Evolutionary conservation across 371 early-diverging fungal species (phyloP), one percentile per base, ranked within the genome.

Genomic region (Apophysomyces variabilis): DNA sequence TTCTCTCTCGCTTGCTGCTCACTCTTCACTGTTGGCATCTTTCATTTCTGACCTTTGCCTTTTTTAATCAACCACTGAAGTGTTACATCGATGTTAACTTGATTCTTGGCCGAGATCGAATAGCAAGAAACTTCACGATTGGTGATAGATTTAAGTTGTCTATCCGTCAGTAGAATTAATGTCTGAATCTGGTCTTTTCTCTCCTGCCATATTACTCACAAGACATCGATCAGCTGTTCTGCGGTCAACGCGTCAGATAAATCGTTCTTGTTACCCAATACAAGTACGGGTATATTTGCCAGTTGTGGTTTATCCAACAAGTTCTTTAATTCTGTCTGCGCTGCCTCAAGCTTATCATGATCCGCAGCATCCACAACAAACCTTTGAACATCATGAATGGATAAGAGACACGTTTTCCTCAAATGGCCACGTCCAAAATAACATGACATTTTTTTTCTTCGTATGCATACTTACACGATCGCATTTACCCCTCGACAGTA

Each of bases 251-350:
- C 95, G 13, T 87, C 89, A n/a, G 91, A 89, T 67, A 98, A 78
- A 80, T 99, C 99, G 73, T 98, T 99, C 87, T 99, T 99, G 79
- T 99, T 99, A n/a, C 98, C 99, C 35, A 99, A 87, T 38, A 99
- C 96, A 58, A 99, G 87, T 36, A 99, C 91, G 8, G 99, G 99
- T 47, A 98, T 97, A 66, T 89, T 92, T 6, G 91, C 89, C 61
- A 98, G 83, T 72, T 92, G 92, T 21, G 96, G 95, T 72, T 95
- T 95, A 64, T 96, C 95, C 65, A 99, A 77, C 50, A 99, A 74
- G 58, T 83, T 90, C 79, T 94, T 92, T 37, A 99, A 87, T 76
- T 99, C 99, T 37, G 91, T 92, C 60, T 92, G 85, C 14, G 98
- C 97, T 61, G 95, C 95, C 39, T 93, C 93, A 66, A 99, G 68